Evolutionary conservation across 2,329 filamentous ascomycete species (phyloP).

Genomic region (Colletotrichum coccodes): DNA sequence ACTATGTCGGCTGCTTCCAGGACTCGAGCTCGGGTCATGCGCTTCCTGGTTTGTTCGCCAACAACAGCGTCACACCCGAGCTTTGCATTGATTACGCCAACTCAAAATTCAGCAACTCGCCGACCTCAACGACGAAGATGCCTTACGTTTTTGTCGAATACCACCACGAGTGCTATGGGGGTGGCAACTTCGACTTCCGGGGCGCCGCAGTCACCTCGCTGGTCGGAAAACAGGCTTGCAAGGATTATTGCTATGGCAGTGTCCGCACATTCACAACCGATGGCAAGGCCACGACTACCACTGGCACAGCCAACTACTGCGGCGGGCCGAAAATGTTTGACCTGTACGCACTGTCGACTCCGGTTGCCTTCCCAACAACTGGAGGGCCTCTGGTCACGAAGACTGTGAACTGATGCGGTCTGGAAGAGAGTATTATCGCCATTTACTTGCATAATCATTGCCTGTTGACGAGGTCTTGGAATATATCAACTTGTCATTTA

Average conservation of each 20-base stretch:
- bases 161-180: constrained; percentile 46
- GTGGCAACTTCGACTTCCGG: constrained; percentile 36
- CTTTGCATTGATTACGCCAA: constrained; percentile 45
- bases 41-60: constrained; percentile 42
- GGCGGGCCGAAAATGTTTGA: constrained; percentile 46
- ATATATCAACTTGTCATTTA: background rate
- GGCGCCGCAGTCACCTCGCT: constrained; percentile 38
- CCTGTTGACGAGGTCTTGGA: background rate
- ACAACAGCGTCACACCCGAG: constrained; percentile 45
- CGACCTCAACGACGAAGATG: constrained; percentile 38
- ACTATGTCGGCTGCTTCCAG: constrained; percentile 42
- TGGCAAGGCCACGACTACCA: constrained; percentile 36
- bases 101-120: constrained; percentile 38
- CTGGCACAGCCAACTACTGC: constrained; percentile 41
- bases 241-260: constrained; percentile 39
- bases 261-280: constrained; percentile 34
- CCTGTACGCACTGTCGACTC: constrained; percentile 39
- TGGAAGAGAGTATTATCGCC: background rate
- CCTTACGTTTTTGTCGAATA: constrained; percentile 45
- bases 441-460: background rate
- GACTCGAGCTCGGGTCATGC: constrained; percentile 41
- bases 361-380: constrained; percentile 36
- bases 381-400: constrained; percentile 34
- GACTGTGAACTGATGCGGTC: constrained; percentile 5
- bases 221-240: constrained; percentile 43